Percentiles rank a stretch among this genome's conserved stretches.
Evolutionary conservation across 2,329 filamentous ascomycete species (phyloP).

Genomic region (Sphaerostilbella broomeana): DNA sequence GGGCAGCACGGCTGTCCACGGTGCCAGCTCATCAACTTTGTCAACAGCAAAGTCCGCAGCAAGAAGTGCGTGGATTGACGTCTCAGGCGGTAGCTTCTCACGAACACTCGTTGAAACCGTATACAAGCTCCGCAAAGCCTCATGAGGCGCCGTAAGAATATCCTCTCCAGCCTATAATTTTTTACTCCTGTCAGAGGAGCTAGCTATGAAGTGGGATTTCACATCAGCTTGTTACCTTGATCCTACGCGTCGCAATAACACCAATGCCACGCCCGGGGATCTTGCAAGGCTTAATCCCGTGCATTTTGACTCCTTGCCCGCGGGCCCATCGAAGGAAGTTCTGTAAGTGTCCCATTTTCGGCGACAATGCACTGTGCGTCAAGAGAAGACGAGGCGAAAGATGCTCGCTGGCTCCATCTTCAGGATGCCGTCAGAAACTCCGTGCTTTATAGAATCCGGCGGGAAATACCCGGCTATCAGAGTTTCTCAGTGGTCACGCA

Average conservation of each 20-base stretch:
- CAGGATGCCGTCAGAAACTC: too few species aligned
- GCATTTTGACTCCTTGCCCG: constrained; percentile 32
- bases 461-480: too few species aligned
- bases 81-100: constrained; percentile 43
- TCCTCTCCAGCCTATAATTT: constrained; percentile 38
- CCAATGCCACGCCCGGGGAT: constrained; percentile 68
- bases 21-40: constrained; percentile 36
- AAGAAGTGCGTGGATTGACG: constrained; percentile 64
- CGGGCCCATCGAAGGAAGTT: constrained; percentile 9
- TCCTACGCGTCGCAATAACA: constrained; percentile 57
- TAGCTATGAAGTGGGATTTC: too few species aligned
- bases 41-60: constrained; percentile 61
- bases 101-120: constrained; percentile 50
- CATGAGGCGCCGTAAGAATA: constrained; percentile 59
- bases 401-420: too few species aligned
- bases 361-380: too few species aligned
- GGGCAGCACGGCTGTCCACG: constrained; percentile 65
- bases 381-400: too few species aligned
- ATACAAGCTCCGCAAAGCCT: constrained; percentile 57
- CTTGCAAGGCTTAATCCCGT: constrained; percentile 56
- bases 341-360: constrained; percentile 8
- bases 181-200: not conserved
- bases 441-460: too few species aligned
- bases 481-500: too few species aligned
- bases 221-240: constrained; percentile 46